Evolutionary conservation across 495 filamentous ascomycete genomes (phyloP).

Genomic region (Trypethelium eluteriae): DNA sequence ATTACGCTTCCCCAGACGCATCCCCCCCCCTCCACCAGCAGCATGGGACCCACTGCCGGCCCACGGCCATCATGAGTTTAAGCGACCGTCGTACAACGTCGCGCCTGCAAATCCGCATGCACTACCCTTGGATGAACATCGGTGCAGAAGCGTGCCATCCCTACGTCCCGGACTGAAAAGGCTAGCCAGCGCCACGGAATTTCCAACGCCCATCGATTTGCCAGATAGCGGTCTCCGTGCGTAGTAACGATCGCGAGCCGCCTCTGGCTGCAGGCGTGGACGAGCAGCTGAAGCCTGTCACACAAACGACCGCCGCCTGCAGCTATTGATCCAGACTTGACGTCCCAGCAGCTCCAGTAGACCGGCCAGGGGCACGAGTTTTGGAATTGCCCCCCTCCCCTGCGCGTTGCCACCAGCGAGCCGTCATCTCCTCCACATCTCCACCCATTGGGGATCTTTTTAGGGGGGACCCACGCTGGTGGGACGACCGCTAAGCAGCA

Average conservation of each 20-base stretch:
- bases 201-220: constrained; percentile 1
- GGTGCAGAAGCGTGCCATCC: constrained; percentile 2
- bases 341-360: constrained; percentile 4
- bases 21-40: constrained; percentile 20
- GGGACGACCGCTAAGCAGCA: not conserved
- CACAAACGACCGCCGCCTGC: not conserved
- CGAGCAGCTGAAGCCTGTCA: not conserved
- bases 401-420: not conserved
- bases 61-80: constrained; percentile 19
- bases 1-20: constrained; percentile 8
- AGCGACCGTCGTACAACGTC: constrained; percentile 23
- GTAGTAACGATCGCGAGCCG: constrained; percentile 6
- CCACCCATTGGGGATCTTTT: not conserved
- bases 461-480: not conserved
- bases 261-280: not conserved
- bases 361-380: constrained; percentile 3
- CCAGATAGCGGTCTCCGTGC: not conserved
- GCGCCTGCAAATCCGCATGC: constrained; percentile 6
- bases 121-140: not conserved
- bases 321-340: constrained; percentile 10
- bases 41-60: constrained; percentile 23
- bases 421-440: constrained; percentile 1
- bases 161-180: not conserved
- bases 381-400: not conserved
- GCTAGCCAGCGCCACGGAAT: constrained; percentile 8